phyloP scores from a whole-genome alignment of 2,329 filamentous ascomycete genomes.

The Penicillium sp. region DNA sequence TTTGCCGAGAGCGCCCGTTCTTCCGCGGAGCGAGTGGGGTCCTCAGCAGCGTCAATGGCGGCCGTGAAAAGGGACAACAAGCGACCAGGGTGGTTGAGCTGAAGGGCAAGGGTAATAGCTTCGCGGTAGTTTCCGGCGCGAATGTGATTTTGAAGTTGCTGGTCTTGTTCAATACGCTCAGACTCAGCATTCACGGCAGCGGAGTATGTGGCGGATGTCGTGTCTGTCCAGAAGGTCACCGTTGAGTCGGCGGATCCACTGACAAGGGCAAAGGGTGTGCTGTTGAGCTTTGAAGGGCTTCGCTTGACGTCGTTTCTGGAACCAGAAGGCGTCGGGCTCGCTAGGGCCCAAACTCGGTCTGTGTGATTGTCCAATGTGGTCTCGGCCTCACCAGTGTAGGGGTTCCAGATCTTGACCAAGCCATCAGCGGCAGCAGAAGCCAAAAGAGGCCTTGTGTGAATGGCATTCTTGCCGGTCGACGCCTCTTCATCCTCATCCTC shows the following conservation, averaged over 20 bases:
- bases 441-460: slow-evolving; percentile 50
- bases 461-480: slow-evolving; percentile 31
- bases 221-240: slow-evolving; percentile 94
- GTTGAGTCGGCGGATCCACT: slow-evolving; percentile 92
- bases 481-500: slow-evolving; percentile 35
- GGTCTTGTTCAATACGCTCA: slow-evolving; percentile 87
- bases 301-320: slow-evolving; percentile 34
- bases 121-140: slow-evolving; percentile 85
- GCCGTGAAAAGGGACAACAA: slow-evolving; percentile 81
- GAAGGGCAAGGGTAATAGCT: slow-evolving; percentile 86
- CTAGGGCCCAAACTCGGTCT: slow-evolving; percentile 90
- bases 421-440: slow-evolving; percentile 91
- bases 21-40: slow-evolving; percentile 38
- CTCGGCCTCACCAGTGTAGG: slow-evolving; percentile 78
- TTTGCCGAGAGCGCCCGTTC: slow-evolving; percentile 30
- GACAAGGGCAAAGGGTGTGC: slow-evolving; percentile 68
- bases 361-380: slow-evolving; percentile 95
- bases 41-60: slow-evolving; percentile 74
- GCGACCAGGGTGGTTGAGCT: slow-evolving; percentile 90
- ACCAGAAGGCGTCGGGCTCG: slow-evolving; percentile 59
- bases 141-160: slow-evolving; percentile 91
- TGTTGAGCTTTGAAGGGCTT: slow-evolving; percentile 32
- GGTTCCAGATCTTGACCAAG: slow-evolving; percentile 95
- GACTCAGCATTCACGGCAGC: slow-evolving; percentile 73
- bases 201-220: slow-evolving; percentile 75